Base-by-base conservation (phyloP, 352 stramenopile genomes). In the Phytopythium montanum region DNA sequence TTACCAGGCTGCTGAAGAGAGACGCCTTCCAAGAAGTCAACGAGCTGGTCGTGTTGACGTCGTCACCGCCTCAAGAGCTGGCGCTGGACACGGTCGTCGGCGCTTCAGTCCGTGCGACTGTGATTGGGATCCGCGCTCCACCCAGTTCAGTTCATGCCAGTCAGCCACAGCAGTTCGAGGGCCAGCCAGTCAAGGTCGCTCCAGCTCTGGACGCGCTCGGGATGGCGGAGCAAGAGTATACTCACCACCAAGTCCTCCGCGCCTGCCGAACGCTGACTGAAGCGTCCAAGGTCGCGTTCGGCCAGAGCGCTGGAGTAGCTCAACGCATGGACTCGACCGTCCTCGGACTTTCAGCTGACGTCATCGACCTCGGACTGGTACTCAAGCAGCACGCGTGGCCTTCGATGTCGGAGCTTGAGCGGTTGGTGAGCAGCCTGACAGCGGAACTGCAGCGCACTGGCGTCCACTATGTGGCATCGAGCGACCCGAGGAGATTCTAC, bases 321-420 rank as follows among this genome's bases (percentile, higher is more conserved):
- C 60, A 66, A 52, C 70, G 75, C 14, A 64, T 76, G 7, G 75
- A 81, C 46, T 70, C 68, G 19, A 80, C 69, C n/a, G 18, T 80
- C 9, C 41, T 54, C 16, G 72, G 68, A 21, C n/a, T 76, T 12
- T 48, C 44, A 4, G 68, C 70, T 28, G 52, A 34, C 48, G 39
- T 69, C 2, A 38, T 81, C 21, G 70, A 80, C 5, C 21, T 85
- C 25, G 69, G 56, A 13, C 60, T 78, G n/a, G 45, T 44, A 21
- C 25, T 65, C 28, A 34, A 23, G 25, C 45, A 52, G 25, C 13
- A 34, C 0, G 13, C 13, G 23, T 23, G 2, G 45, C 54, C 68
- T 56, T 54, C 25, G 26, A 42, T 38, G 2, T 25, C 36, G 50
- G 33, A 54, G 18, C 6, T 53, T 2, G 18, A 14, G 21, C 29